Base-by-base conservation (phyloP, 1,284 basidiomycete species). In the Phellopilus nigrolimitatus region DNA sequence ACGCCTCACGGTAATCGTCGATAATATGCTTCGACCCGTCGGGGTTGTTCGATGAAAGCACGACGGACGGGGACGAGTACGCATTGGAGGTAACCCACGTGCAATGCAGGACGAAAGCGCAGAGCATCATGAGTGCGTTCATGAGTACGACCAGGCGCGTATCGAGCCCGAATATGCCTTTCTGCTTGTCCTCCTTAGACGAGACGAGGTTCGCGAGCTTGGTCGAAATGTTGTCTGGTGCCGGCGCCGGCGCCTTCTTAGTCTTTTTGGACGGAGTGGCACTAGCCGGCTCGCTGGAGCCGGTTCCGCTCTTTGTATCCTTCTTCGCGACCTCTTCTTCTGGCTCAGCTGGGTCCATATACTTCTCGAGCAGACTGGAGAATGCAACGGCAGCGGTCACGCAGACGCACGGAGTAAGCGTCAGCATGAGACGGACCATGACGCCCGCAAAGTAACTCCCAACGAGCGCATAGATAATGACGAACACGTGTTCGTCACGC, bases 1-100 rank as follows among this genome's bases (percentile, higher is more conserved):
- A 99, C n/a, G 97, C 97, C 73, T 99, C 97, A 55, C 97, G 81
- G 84, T 98, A 99, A 70, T 99, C 97, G 68, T 99, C 97, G 64
- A 99, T 99, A 63, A 99, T 93, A 67, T 94, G 85, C 64, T 91
- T 87, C 52, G 80, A 86, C 17, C 97, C 97, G 63, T 99, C 95
- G 0, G 78, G 74, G 58, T 81, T 84, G 5, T 75, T 71, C 10
- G 90, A 91, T 0, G 95, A 84, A 46, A 99, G 76, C 1, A 99
- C 97, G 56, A 99, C 95, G 22, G 95, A 98, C 0, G 97, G 97
- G 1, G 94, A 97, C 4, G 97, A 99, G 72, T 99, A 99, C 0
- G 97, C 95, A 55, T 76, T 83, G 24, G 93, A 86, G 0, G 97
- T 99, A 42, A 95, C 95, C 81, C 88, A 98, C 0, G 97, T 99